Base-by-base conservation (phyloP, 805 yeast genomes). In the Groenewaldozyma tartarivorans region DNA sequence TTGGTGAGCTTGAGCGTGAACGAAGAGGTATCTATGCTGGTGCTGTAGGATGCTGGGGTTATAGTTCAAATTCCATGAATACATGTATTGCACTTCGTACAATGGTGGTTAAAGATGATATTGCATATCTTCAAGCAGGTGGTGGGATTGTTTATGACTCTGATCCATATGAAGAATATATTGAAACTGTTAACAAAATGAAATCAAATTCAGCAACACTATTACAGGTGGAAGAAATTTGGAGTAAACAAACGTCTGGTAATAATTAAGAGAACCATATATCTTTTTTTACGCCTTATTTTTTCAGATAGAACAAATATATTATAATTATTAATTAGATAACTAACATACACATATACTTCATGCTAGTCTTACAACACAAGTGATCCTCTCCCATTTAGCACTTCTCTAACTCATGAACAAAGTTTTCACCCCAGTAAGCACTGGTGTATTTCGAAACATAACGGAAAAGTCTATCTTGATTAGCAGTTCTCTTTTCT, bases 41-140 rank as follows among this genome's bases (percentile, higher is more conserved):
- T 47, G 98, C 98, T 2, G 97, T 92, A 16, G 98, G 99, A 5
- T 82, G 83, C 59, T 92, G 96, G 96, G 87, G 95, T 1, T 92
- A 88, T 58, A 95, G 87, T 55, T 86, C 90, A n/a, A 77, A 75
- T 52, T 74, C 86, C 21, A 90, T 92, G 97, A 94, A 92, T 57
- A 92, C 97, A 1, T 92, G 98, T 64, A 92, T 92, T 59, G 98
- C 98, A 0, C 68, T 92, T 53, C 76, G 99, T 64, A 92, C 99
- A 0, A 90, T 92, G 98, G 87, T 92, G 35, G 81, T 75, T 57
- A 92, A 92, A 58, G 85, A 90, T 51, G 90, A 88, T 20, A 69
- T 75, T 39, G 96, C 96, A 0, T 90, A 87, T 55, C 69, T 92
- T 52, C 99, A 92, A 68, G 97, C 98, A 2, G 98, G 99, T 49